Conservation (phyloP, 2,329 filamentous ascomycete genomes). For the Talaromyces islandicus region DNA sequence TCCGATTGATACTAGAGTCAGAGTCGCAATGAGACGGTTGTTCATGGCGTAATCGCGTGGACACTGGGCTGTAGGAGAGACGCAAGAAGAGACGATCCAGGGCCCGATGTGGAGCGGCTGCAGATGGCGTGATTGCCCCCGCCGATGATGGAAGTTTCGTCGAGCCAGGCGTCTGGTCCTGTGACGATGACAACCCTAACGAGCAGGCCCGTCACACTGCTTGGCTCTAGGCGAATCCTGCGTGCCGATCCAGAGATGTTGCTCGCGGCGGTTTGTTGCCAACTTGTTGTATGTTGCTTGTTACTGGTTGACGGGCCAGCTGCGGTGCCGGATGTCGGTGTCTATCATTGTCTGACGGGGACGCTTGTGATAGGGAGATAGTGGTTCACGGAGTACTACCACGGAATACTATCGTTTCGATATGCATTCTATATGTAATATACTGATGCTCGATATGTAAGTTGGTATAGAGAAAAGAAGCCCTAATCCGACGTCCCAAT, state of each 20-base stretch:
- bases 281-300: no score
- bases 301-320: not conserved
- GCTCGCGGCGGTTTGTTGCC: not conserved
- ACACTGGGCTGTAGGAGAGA: not conserved
- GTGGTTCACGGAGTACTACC: not conserved
- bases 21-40: not conserved
- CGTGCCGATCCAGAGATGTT: not conserved
- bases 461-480: not conserved
- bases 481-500: not conserved
- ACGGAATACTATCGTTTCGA: no score
- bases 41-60: not conserved
- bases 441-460: no score
- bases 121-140: slow-evolving; percentile 12
- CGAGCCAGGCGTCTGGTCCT: not conserved
- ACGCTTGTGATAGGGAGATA: not conserved
- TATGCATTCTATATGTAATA: no score
- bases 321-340: not conserved
- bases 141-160: slow-evolving; percentile 10
- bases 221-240: not conserved
- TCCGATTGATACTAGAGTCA: not conserved
- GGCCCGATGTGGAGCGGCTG: not conserved
- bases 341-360: not conserved
- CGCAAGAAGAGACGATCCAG: not conserved
- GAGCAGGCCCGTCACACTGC: not conserved
- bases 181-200: not conserved